Percentiles rank a stretch among this genome's conserved stretches.
Conservation (phyloP, 2,329 filamentous ascomycete species). For the Rutstroemia sydowiana region DNA sequence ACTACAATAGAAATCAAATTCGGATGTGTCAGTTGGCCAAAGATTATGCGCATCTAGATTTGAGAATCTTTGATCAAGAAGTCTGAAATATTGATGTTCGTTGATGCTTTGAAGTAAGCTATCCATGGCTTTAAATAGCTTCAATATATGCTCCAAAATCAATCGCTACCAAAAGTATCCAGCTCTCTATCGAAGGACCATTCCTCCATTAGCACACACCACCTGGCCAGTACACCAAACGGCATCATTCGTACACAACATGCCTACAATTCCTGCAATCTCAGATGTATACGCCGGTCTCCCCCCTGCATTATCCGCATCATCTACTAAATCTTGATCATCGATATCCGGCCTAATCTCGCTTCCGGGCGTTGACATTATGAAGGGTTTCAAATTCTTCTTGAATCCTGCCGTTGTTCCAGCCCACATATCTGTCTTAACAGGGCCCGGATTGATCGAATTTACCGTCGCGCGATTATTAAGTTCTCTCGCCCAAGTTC, state of each 20-base stretch:
- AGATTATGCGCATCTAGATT: no score
- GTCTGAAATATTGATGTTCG: no score
- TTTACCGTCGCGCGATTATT: constrained; percentile 57
- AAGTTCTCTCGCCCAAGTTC: constrained; percentile 58
- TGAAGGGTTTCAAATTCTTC: constrained; percentile 50
- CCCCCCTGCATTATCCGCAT: constrained; percentile 47
- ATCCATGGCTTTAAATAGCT: background rate
- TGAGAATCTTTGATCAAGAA: no score
- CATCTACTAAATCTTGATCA: constrained; percentile 51
- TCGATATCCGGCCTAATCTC: constrained; percentile 55
- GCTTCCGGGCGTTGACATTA: constrained; percentile 57
- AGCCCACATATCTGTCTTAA: constrained; percentile 60
- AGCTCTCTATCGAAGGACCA: constrained; percentile 40
- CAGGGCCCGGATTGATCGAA: constrained; percentile 58
- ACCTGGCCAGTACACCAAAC: constrained; percentile 74
- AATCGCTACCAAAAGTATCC: no score
- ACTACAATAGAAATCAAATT: no score
- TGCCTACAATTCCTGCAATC: constrained; percentile 68
- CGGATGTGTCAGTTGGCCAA: no score
- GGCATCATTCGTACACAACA: constrained; percentile 66
- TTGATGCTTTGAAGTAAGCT: no score
- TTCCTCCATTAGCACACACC: constrained; percentile 73
- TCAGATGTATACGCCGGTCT: constrained; percentile 61
- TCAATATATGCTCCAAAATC: background rate
- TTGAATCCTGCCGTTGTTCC: constrained; percentile 50